Evolutionary conservation across 2,329 filamentous ascomycete species (phyloP).

Genomic region (Penicillium sp.): DNA sequence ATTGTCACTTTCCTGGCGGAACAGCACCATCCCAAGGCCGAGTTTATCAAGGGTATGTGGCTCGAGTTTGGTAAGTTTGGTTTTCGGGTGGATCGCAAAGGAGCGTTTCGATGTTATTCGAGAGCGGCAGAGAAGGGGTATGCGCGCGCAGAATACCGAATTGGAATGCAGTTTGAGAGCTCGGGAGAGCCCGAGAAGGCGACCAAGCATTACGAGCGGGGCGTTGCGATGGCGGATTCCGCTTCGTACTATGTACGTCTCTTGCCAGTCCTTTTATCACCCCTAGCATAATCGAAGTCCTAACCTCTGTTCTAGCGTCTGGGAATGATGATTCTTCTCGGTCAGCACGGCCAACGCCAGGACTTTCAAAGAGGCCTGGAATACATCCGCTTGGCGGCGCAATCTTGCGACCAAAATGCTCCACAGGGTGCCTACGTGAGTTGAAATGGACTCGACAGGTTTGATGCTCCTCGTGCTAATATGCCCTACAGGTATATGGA

Average conservation of each 20-base stretch:
- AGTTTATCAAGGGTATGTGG: slow-evolving; percentile 96
- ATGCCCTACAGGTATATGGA: slow-evolving; percentile 65
- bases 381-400: slow-evolving; percentile 78
- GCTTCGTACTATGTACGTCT: slow-evolving; percentile 68
- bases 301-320: slow-evolving; percentile 60
- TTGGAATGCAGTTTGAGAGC: slow-evolving; percentile 97
- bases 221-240: slow-evolving; percentile 78
- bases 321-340: slow-evolving; percentile 96
- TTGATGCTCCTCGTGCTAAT: not conserved
- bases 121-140: slow-evolving; percentile 84
- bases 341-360: slow-evolving; percentile 86
- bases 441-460: not conserved
- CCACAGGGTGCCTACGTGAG: slow-evolving; percentile 84
- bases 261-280: not conserved
- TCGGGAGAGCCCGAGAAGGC: slow-evolving; percentile 91
- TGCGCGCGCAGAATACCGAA: slow-evolving; percentile 87
- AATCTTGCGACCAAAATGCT: slow-evolving; percentile 90
- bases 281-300: slow-evolving; percentile 5
- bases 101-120: slow-evolving; percentile 85
- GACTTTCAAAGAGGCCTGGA: slow-evolving; percentile 77
- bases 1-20: slow-evolving; percentile 87
- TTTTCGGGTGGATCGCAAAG: slow-evolving; percentile 85
- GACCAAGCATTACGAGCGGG: slow-evolving; percentile 83
- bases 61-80: slow-evolving; percentile 97
- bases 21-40: slow-evolving; percentile 88